Evolutionary conservation across 176 grass and related monocot genomes (phyloP).

Genomic region (Puccinellia tenuiflora): DNA sequence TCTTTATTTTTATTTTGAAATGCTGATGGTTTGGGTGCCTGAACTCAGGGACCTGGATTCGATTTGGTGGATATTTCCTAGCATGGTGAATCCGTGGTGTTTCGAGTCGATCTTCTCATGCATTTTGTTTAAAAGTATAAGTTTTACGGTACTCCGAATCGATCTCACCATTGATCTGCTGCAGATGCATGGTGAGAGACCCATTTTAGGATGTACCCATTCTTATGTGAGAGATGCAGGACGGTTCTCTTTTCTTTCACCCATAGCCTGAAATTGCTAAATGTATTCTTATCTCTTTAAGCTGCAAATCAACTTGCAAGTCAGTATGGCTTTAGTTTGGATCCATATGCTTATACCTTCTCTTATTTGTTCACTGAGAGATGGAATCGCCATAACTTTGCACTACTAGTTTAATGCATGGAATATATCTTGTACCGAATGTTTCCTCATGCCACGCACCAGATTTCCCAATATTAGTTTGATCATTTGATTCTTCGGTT

Average conservation of each 20-base stretch:
- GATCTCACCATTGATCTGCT: neutral
- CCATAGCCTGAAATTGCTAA: neutral
- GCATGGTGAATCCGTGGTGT: neutral
- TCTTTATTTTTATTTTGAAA: neutral
- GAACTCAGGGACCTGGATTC: neutral
- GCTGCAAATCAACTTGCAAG: neutral
- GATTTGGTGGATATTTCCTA: neutral
- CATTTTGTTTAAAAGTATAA: neutral
- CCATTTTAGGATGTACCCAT: neutral
- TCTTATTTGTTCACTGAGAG: neutral
- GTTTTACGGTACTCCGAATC: neutral
- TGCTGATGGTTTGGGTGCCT: neutral
- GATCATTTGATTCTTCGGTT: neutral
- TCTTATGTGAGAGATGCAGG: neutral
- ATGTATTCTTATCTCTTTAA: neutral
- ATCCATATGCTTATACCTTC: neutral
- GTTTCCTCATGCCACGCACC: neutral
- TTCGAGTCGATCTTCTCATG: neutral
- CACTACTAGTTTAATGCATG: neutral
- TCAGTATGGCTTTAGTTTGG: neutral
- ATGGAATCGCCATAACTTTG: neutral
- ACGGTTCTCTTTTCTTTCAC: neutral
- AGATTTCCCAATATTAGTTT: neutral
- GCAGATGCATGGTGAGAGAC: neutral
- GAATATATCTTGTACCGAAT: neutral